A percentile compares a stretch with the other conserved stretches of the same genome.
Evolutionary conservation across 108 stramenopile genomes (phyloP).

Genomic region (Thalassiosira profunda): DNA sequence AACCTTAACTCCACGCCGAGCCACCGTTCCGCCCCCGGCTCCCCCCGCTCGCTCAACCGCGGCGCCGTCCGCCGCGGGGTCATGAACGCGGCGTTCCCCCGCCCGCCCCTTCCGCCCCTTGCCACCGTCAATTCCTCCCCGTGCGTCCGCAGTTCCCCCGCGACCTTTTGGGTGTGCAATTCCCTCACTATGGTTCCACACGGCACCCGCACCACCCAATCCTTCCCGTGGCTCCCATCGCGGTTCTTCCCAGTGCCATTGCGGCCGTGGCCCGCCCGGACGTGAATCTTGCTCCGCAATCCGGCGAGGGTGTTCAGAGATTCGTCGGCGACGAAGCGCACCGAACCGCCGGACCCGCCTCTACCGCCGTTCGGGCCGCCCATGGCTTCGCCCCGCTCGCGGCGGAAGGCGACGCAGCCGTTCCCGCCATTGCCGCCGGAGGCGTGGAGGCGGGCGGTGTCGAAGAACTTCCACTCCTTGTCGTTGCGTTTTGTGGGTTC

Average conservation of each 20-base stretch:
- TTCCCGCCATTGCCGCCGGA: conserved; percentile 94
- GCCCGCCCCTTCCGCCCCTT: conserved; percentile 92
- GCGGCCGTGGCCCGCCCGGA: conserved; percentile 71
- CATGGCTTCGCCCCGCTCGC: conserved; percentile 92
- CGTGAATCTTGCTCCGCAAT: conserved; percentile 81
- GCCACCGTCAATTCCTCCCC: conserved; percentile 91
- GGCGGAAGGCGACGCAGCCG: conserved; percentile 94
- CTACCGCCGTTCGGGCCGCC: conserved; percentile 94
- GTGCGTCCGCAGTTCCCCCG: conserved; percentile 86
- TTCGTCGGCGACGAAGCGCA: conserved; percentile 83
- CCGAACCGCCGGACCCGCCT: conserved; percentile 89
- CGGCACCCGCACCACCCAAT: conserved; percentile 83
- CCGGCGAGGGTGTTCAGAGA: conserved; percentile 90
- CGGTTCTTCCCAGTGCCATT: conserved; percentile 92
- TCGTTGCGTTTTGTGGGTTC: conserved; percentile 64
- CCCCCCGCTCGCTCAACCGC: conserved; percentile 90
- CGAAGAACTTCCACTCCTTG: conserved; percentile 95
- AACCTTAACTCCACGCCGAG: conserved; percentile 90
- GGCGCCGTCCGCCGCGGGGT: conserved; percentile 85
- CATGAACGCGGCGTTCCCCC: conserved; percentile 97
- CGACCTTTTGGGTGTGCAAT: conserved; percentile 80
- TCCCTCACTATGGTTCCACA: conserved; percentile 96
- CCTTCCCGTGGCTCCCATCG: conserved; percentile 75
- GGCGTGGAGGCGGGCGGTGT: conserved; percentile 90
- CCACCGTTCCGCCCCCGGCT: conserved; percentile 92